Percentiles rank a stretch among this genome's conserved stretches.
Evolutionary conservation across 2,329 filamentous ascomycete species (phyloP).

Genomic region (Ophioceras dolichostomum): DNA sequence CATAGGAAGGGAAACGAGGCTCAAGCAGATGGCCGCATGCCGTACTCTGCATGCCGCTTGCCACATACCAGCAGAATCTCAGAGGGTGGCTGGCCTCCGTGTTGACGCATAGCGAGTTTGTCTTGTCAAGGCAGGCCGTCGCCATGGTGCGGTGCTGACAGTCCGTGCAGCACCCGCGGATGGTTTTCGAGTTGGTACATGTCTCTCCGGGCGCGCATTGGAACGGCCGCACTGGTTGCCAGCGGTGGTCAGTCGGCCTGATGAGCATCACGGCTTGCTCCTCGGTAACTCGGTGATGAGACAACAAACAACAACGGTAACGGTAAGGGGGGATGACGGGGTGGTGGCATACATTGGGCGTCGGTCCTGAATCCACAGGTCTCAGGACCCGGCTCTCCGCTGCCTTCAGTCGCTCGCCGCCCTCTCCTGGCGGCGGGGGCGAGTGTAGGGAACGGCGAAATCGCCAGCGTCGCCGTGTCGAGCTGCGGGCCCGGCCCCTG

Average conservation of each 20-base stretch:
- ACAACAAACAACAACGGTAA: neutral
- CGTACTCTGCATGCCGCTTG: too few species aligned
- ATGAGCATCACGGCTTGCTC: too few species aligned
- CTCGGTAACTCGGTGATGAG: too few species aligned
- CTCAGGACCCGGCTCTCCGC: neutral
- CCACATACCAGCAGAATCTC: neutral
- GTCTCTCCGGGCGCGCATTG: neutral
- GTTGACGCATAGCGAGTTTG: neutral
- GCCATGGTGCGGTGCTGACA: neutral
- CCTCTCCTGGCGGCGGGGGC: too few species aligned
- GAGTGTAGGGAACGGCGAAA: too few species aligned
- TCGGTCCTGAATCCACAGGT: neutral
- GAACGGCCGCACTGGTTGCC: slow-evolving; percentile 1
- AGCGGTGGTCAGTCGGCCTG: too few species aligned
- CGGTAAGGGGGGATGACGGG: neutral
- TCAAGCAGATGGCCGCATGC: too few species aligned
- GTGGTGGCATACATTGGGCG: neutral
- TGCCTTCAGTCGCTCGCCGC: too few species aligned
- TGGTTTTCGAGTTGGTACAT: slow-evolving; percentile 1
- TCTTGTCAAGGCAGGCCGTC: neutral
- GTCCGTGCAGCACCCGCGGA: slow-evolving; percentile 2
- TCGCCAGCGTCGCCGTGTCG: too few species aligned
- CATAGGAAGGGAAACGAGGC: too few species aligned
- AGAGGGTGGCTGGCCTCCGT: neutral
- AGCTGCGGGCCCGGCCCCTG: too few species aligned